Evolutionary conservation across 2,329 filamentous ascomycete genomes (phyloP).

Genomic region (Sporothrix sp.): DNA sequence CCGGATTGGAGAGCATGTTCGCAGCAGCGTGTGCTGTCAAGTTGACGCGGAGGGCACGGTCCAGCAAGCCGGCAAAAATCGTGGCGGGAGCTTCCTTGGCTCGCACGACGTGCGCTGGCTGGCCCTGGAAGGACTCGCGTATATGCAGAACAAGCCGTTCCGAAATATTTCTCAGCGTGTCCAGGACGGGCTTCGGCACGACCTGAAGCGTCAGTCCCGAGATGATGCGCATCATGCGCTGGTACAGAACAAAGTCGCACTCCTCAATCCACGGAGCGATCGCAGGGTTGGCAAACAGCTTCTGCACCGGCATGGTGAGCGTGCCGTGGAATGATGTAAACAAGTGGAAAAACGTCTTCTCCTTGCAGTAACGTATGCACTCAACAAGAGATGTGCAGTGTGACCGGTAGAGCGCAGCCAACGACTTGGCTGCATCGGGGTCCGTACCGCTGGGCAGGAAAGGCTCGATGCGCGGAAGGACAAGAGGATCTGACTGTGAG

Average conservation of each 20-base stretch:
- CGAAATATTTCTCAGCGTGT: slow-evolving; percentile 79
- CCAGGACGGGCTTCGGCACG: slow-evolving; percentile 76
- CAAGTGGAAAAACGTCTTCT: slow-evolving; percentile 91
- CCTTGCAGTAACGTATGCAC: slow-evolving; percentile 89
- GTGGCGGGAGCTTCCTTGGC: slow-evolving; percentile 84
- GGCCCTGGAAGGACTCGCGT: slow-evolving; percentile 71
- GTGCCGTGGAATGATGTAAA: slow-evolving; percentile 95
- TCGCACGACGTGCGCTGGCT: slow-evolving; percentile 74
- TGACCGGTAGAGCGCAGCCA: slow-evolving; percentile 81
- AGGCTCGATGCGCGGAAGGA: slow-evolving; percentile 74
- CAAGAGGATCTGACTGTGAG: slow-evolving; percentile 59
- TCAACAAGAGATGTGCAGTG: slow-evolving; percentile 94
- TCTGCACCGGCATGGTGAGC: slow-evolving; percentile 92
- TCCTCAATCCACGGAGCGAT: slow-evolving; percentile 90
- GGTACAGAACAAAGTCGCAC: slow-evolving; percentile 91
- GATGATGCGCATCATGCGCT: slow-evolving; percentile 91
- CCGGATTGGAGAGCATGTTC: slow-evolving; percentile 80
- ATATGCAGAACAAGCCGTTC: slow-evolving; percentile 73
- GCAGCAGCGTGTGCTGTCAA: slow-evolving; percentile 87
- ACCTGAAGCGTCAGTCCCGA: slow-evolving; percentile 84
- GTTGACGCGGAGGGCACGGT: slow-evolving; percentile 84
- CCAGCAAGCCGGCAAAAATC: slow-evolving; percentile 76
- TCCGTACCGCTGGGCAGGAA: slow-evolving; percentile 79
- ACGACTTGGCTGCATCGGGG: slow-evolving; percentile 71
- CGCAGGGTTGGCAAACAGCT: slow-evolving; percentile 70